Percentiles rank a stretch among this genome's conserved stretches.
Evolutionary conservation across 2,329 filamentous ascomycete species (phyloP).

Genomic region (Erysiphe neolycopersici): DNA sequence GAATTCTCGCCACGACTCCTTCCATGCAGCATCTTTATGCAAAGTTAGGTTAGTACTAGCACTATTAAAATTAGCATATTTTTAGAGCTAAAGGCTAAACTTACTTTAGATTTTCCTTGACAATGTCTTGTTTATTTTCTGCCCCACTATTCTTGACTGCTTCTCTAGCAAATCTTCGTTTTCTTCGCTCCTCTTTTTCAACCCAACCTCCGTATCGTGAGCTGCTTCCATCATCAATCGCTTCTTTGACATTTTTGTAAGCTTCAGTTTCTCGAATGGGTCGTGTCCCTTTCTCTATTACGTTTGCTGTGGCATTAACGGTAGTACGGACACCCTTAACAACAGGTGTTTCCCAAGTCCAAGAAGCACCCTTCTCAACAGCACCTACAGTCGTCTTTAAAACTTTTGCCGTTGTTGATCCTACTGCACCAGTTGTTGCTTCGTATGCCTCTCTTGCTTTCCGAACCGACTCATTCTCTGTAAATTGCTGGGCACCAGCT

Average conservation of each 20-base stretch:
- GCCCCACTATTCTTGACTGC: constrained; percentile 16
- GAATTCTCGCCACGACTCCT: constrained; percentile 95
- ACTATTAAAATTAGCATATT: constrained; percentile 23
- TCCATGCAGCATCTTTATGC: constrained; percentile 94
- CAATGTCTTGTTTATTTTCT: constrained; percentile 26
- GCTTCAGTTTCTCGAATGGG: constrained; percentile 86
- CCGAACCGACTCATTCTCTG: constrained; percentile 75
- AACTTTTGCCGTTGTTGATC: constrained; percentile 50
- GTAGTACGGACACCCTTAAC: constrained; percentile 78
- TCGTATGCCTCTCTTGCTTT: constrained; percentile 67
- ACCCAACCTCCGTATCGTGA: constrained; percentile 91
- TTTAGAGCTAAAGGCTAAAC: constrained; percentile 15
- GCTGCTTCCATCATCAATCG: constrained; percentile 90
- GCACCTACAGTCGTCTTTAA: constrained; percentile 65
- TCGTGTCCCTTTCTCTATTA: constrained; percentile 79
- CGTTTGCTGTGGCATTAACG: constrained; percentile 61
- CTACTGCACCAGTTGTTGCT: constrained; percentile 59
- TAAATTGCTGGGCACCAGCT: constrained; percentile 69
- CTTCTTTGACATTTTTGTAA: constrained; percentile 81
- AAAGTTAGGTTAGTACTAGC: constrained; percentile 84
- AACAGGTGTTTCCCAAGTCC: constrained; percentile 91
- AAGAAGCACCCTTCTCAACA: constrained; percentile 72
- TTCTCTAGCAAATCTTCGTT: constrained; percentile 41
- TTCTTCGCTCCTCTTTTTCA: constrained; percentile 80
- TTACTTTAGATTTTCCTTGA: constrained; percentile 73